Conservation (phyloP, 1,139 yeast genomes). For the Taphrina pruni region DNA sequence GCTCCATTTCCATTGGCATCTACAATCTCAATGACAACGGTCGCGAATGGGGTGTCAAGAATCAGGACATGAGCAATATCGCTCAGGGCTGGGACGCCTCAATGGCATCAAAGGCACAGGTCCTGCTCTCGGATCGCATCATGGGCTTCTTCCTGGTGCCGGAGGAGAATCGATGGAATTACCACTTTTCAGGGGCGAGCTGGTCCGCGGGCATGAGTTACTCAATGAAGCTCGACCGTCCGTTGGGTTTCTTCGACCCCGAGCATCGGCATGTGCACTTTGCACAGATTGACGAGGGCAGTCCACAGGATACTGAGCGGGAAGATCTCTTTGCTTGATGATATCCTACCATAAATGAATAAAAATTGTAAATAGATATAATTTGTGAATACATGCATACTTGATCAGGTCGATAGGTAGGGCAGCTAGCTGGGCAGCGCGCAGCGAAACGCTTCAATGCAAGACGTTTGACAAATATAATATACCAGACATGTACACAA, state of each 20-base stretch:
- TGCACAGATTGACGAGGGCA: slow-evolving; percentile 49
- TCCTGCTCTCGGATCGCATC: slow-evolving; percentile 75
- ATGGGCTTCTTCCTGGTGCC: slow-evolving; percentile 89
- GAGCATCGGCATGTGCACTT: slow-evolving; percentile 90
- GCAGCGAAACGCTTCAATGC: too few species aligned
- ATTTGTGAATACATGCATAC: not conserved
- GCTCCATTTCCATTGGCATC: slow-evolving; percentile 79
- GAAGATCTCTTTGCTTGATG: slow-evolving; percentile 35
- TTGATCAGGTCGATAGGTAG: too few species aligned
- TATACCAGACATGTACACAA: too few species aligned
- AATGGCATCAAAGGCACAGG: slow-evolving; percentile 69
- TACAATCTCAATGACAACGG: slow-evolving; percentile 69
- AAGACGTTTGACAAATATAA: too few species aligned
- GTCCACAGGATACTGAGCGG: slow-evolving; percentile 38
- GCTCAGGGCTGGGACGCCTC: slow-evolving; percentile 52
- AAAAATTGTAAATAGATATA: not conserved
- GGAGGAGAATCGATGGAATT: slow-evolving; percentile 85
- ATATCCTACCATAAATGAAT: too few species aligned
- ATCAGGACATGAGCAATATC: slow-evolving; percentile 56
- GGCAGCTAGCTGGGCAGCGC: too few species aligned
- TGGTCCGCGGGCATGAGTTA: slow-evolving; percentile 71
- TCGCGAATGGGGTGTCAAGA: slow-evolving; percentile 73
- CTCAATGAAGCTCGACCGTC: slow-evolving; percentile 74
- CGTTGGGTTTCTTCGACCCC: slow-evolving; percentile 81
- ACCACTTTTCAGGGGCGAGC: slow-evolving; percentile 82